These are phyloP conservation scores for Sporisorium exsertum DNA, from an alignment of 1,284 basidiomycete species.

Conservation along the genomic window DNA sequence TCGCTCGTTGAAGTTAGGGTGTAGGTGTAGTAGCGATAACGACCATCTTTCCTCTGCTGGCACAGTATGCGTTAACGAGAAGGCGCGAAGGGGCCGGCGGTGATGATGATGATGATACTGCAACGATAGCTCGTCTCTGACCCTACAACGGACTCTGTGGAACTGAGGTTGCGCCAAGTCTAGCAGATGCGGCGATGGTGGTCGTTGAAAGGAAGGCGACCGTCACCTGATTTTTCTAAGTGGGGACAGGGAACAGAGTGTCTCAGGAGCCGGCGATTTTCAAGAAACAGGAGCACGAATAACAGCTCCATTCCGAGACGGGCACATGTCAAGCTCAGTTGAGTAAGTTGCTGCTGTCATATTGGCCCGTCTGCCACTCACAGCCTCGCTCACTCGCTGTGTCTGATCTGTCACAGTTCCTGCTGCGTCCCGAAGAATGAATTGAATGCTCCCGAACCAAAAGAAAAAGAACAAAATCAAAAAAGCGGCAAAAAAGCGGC, in stretches of 20 bases:
- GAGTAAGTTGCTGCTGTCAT: too few species aligned
- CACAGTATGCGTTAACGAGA: background rate
- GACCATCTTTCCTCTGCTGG: constrained; percentile 1
- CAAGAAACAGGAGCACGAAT: background rate
- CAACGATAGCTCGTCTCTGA: too few species aligned
- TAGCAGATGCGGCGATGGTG: background rate
- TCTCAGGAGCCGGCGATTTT: background rate
- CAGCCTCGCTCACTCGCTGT: too few species aligned
- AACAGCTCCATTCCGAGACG: background rate
- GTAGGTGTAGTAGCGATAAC: background rate
- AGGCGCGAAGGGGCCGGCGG: background rate
- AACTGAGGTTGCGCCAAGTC: background rate
- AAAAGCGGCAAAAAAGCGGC: too few species aligned
- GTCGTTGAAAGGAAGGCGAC: background rate
- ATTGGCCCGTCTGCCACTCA: too few species aligned
- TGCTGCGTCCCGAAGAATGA: too few species aligned
- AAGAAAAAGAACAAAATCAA: too few species aligned
- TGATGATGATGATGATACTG: background rate
- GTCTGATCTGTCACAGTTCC: too few species aligned
- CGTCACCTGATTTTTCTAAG: background rate
- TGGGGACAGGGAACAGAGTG: background rate
- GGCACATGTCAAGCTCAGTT: too few species aligned
- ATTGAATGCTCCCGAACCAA: too few species aligned
- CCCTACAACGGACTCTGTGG: too few species aligned
- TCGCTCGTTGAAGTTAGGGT: background rate